Base-by-base conservation (phyloP, 2,329 filamentous ascomycete genomes). In the Aspergillus pseudotamarii region DNA sequence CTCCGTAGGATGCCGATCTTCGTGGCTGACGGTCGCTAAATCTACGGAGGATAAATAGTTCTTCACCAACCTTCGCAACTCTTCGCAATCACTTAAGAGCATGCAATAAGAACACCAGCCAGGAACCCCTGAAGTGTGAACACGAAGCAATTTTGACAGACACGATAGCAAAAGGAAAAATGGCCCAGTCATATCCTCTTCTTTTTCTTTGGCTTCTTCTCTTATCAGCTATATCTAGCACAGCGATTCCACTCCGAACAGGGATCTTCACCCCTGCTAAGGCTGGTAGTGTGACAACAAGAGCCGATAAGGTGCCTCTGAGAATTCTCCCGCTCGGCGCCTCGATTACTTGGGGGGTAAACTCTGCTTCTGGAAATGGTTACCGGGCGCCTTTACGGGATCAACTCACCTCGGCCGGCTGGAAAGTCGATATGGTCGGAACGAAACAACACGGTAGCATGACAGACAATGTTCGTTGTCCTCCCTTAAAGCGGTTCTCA, bases 371-470 rank as follows among this genome's bases (percentile, higher is more conserved):
- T 48, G 74, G 73, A 2, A 81, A 81, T 64, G 79, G 79, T 8
- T 82, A 81, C 61, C 76, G 80, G 10, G 65, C 76, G 53, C 51
- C 58, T 32, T 73, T 83, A 12, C 73, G 74, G 16, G 70, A 79
- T 43, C 61, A 73, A 58, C 72, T 83, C 10, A 67, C 69, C 10
- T 68, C 64, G 55, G 58, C 61, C 1, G 71, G 71, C 5, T 74
- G 71, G 70, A 59, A 69, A 32, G 72, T 74, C 8, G 65, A 74
- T 30, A 74, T 73, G 72, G 60, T 73, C 34, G 72, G 72, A n/a
- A 72, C 65, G 38, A 28, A 60, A 43, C 55, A 55, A 14, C 66
- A 66, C 58, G 72, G 72, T 4, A 70, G 58, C 9, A 74, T 74
- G 72, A 57, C 62, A 32, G 65, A 73, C 58, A 68, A 72, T 56